Percentiles rank a stretch among this genome's conserved stretches.
Evolutionary conservation across 2,329 filamentous ascomycete genomes (phyloP).

Genomic region (Cladosporium halotolerans): DNA sequence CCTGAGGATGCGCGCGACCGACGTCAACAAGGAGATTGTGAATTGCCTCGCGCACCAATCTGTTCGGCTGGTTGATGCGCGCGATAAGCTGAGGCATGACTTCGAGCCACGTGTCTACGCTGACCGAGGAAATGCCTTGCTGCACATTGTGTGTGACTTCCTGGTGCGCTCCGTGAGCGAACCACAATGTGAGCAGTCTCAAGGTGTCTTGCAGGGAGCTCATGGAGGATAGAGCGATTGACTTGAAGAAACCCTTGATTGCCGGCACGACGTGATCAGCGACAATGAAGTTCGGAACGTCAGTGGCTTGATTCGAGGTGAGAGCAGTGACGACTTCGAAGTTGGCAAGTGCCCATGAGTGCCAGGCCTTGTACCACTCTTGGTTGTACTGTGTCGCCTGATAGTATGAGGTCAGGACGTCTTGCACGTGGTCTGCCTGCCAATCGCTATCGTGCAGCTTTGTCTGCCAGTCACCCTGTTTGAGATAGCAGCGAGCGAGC

Average conservation of each 20-base stretch:
- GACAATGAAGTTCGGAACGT: conserved; percentile 61
- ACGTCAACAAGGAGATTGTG: conserved; percentile 90
- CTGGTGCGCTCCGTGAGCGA: conserved; percentile 78
- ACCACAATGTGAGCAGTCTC: conserved; percentile 89
- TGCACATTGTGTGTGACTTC: conserved; percentile 86
- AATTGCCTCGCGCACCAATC: conserved; percentile 79
- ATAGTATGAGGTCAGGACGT: conserved; percentile 84
- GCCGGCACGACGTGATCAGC: conserved; percentile 89
- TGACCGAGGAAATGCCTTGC: conserved; percentile 85
- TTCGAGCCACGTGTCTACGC: conserved; percentile 96
- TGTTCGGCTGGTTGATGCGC: conserved; percentile 92
- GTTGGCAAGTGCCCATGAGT: conserved; percentile 95
- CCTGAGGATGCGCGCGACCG: conserved; percentile 89
- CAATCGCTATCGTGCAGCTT: conserved; percentile 79
- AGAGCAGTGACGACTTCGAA: conserved; percentile 93
- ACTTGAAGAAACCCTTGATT: conserved; percentile 94
- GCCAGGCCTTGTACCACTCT: conserved; percentile 98
- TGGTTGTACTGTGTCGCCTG: conserved; percentile 91
- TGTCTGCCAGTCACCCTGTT: conserved; percentile 94
- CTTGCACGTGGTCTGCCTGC: conserved; percentile 77
- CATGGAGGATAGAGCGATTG: conserved; percentile 82
- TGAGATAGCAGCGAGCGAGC: conserved; percentile 90
- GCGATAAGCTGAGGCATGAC: conserved; percentile 97
- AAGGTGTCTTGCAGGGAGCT: conserved; percentile 95
- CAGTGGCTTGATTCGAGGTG: conserved; percentile 53